Evolutionary conservation across 1,139 yeast species (phyloP).

Genomic region (Diutina neorugosa): DNA sequence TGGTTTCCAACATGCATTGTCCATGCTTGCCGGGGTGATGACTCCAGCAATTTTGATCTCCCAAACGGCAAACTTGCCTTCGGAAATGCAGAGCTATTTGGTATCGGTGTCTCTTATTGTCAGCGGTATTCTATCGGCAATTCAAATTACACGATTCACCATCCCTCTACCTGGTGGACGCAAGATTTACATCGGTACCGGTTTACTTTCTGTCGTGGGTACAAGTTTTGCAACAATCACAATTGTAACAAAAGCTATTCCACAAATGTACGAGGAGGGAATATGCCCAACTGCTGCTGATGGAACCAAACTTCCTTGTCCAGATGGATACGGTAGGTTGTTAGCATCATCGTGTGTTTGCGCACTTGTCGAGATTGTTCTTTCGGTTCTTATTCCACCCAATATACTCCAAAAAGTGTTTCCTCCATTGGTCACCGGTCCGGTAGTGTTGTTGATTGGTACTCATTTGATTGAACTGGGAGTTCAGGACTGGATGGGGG

Average conservation of each 20-base stretch:
- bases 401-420: constrained; percentile 54
- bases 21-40: constrained; percentile 86
- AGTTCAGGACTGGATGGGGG: constrained; percentile 80
- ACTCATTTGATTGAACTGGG: constrained; percentile 55
- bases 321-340: constrained; percentile 81
- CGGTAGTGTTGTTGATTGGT: constrained; percentile 80
- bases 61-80: constrained; percentile 41
- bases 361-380: constrained; percentile 55
- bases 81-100: constrained; percentile 47
- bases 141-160: constrained; percentile 76
- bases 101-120: constrained; percentile 69
- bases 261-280: constrained; percentile 69
- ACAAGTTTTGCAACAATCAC: constrained; percentile 82
- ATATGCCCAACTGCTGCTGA: constrained; percentile 40
- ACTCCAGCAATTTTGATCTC: constrained; percentile 76
- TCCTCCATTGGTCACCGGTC: constrained; percentile 88
- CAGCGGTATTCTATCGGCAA: constrained; percentile 58
- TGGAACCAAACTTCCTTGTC: constrained; percentile 67
- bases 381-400: constrained; percentile 67
- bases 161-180: constrained; percentile 22
- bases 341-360: constrained; percentile 72
- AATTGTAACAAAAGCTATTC: constrained; percentile 62
- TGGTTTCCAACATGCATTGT: constrained; percentile 78
- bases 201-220: constrained; percentile 79
- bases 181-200: constrained; percentile 74